These are phyloP conservation scores for Xylariaceae sp. DNA, from an alignment of 2,329 filamentous ascomycete species.

Conservation along the genomic window DNA sequence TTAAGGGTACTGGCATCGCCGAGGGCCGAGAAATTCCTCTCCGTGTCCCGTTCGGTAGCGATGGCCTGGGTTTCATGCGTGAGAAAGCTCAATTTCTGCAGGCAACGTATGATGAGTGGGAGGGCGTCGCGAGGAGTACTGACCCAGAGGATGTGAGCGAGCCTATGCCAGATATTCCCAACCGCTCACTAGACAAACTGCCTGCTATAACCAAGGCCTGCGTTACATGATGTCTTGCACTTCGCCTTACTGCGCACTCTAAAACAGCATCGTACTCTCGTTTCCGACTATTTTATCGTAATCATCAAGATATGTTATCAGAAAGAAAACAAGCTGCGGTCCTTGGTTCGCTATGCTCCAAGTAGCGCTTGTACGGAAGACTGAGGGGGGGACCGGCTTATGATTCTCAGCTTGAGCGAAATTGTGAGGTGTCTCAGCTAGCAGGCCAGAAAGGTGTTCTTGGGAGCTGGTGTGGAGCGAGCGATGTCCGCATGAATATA, in stretches of 20 bases:
- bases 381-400: constrained; percentile 7
- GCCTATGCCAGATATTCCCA: not conserved
- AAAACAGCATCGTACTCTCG: constrained; percentile 11
- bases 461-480: not conserved
- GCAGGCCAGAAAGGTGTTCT: constrained; percentile 9
- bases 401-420: constrained; percentile 7
- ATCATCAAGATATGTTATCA: not conserved
- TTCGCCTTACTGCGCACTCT: constrained; percentile 6
- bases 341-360: constrained; percentile 14
- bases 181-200: no score
- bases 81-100: constrained; percentile 1
- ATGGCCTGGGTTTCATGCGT: not conserved
- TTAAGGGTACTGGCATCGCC: not conserved
- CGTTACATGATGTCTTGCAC: no score
- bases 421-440: constrained; percentile 10
- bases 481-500: constrained; percentile 9
- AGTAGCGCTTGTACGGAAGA: constrained; percentile 2
- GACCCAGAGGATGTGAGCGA: constrained; percentile 1
- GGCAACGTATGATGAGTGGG: constrained; percentile 10
- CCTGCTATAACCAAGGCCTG: no score
- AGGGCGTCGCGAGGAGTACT: constrained; percentile 7
- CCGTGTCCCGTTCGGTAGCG: not conserved
- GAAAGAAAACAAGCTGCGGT: constrained; percentile 6
- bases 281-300: not conserved
- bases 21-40: not conserved